Evolutionary conservation across 306 rosid genomes (phyloP).

Genomic region (Pterocarpus santalinus): DNA sequence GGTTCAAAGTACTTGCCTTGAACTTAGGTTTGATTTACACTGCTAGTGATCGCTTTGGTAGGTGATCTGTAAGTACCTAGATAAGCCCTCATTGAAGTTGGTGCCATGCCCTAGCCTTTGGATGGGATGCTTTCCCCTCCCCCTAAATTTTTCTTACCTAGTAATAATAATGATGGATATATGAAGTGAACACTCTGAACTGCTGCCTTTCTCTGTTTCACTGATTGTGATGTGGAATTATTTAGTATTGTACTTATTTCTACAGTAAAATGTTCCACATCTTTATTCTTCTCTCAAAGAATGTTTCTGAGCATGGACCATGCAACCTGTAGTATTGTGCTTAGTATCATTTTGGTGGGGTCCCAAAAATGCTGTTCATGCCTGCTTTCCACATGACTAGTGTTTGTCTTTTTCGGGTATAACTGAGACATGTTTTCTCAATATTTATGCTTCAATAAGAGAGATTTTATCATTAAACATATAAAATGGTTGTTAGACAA

Average conservation of each 20-base stretch:
- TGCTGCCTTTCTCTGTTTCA: slow-evolving; percentile 6
- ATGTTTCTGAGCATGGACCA: not conserved
- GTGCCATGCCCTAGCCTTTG: not conserved
- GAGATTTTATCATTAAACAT: not conserved
- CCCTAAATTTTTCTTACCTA: too few species aligned
- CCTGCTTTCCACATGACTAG: not conserved
- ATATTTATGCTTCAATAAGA: not conserved
- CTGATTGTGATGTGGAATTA: not conserved
- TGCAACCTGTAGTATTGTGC: not conserved
- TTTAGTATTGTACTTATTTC: not conserved
- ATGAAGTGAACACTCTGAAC: not conserved
- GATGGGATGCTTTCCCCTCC: not conserved
- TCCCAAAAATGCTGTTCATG: not conserved
- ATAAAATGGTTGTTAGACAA: slow-evolving; percentile 4
- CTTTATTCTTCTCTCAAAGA: slow-evolving; percentile 2
- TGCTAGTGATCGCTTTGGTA: too few species aligned
- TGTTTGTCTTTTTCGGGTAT: not conserved
- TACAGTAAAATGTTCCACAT: not conserved
- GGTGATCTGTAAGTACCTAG: not conserved
- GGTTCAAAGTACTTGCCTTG: slow-evolving; percentile 4
- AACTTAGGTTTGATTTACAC: not conserved
- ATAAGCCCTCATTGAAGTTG: not conserved
- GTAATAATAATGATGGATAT: too few species aligned
- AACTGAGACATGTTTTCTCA: slow-evolving; percentile 3
- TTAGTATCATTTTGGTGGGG: not conserved